These are phyloP conservation scores for Acanthamoeba lenticulata DNA, from an alignment of 208 protist species.

Conservation along the genomic window DNA sequence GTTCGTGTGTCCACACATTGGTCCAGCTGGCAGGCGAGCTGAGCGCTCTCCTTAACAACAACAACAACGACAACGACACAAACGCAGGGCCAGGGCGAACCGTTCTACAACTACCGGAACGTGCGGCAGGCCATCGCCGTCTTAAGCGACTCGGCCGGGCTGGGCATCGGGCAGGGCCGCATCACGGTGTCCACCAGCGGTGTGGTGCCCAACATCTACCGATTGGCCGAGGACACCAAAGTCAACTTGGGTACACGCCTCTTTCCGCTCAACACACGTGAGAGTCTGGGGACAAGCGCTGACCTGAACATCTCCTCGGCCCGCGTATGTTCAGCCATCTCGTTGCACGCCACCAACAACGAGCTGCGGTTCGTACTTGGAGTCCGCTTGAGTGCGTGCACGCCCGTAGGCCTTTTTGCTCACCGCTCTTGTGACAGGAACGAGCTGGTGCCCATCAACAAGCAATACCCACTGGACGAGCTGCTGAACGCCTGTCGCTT, in stretches of 20 bases:
- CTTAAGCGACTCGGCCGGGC: not conserved
- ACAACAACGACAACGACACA: no score
- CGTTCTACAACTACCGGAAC: conserved; percentile 60
- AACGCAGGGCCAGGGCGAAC: conserved; percentile 48
- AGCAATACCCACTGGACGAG: conserved; percentile 27
- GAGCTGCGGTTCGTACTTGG: not conserved
- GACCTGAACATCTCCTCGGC: not conserved
- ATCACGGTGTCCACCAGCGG: conserved; percentile 27
- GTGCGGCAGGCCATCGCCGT: not conserved
- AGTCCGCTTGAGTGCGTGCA: no score
- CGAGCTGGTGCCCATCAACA: conserved; percentile 34
- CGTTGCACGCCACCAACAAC: conserved; percentile 8
- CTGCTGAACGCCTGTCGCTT: not conserved
- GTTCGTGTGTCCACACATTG: no score
- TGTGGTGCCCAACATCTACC: conserved; percentile 51
- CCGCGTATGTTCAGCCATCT: not conserved
- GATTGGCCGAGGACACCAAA: not conserved
- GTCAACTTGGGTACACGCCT: not conserved
- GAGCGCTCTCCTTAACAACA: no score
- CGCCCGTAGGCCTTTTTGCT: no score
- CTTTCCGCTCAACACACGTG: not conserved
- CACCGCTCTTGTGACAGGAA: not conserved
- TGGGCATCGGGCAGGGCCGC: not conserved
- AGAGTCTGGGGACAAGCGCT: no score
- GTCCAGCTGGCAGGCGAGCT: no score